Base-by-base conservation (phyloP, 1,284 basidiomycete species). In the Moniliophthora roreri region DNA sequence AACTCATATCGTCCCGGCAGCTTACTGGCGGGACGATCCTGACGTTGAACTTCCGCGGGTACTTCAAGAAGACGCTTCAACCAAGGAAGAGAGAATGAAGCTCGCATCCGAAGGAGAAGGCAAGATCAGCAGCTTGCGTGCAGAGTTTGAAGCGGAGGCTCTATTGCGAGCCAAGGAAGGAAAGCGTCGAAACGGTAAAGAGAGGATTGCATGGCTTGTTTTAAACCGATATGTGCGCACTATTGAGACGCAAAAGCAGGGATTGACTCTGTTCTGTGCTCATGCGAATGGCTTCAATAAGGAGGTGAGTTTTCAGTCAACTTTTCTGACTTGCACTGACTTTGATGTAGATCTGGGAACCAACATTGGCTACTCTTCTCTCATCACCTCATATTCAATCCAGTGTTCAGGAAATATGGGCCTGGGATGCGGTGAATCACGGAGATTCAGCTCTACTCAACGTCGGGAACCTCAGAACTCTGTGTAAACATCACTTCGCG, bases 241-340 rank as follows among this genome's bases (percentile, higher is more conserved):
- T 15, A 60, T 62, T 36, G 50, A 51, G 32, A 50, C 58, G 16
- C 62, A 41, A 16, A 60, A 51, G 32, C 58, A 59, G 1, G 81
- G 84, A 0, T 40, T 88, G 35, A 93, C 89, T 0, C 70, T 94
- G 36, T 78, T 94, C 56, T 70, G 89, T 39, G 79, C 80, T 8
- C 91, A 93, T 63, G 91, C 89, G 1, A 93, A 89, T 66, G 91
- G 92, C 5, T 85, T 94, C 60, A 83, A 84, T 57, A 93, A 93
- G 68, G 89, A 93, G 81, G 90, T 84, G 53, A 57, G 79, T 62
- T 13, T 16, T 16, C 32, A 13, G 5, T 24, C 9, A 21, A 15
- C 8, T 37, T 7, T 4, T 3, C 2, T 16, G 32, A 13, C 24
- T 24, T 13, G 32, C 7, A 47, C 28, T 24, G 26, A 16, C 4